phyloP scores from a whole-genome alignment of 75 land plant genomes.

The Picea glauca region DNA sequence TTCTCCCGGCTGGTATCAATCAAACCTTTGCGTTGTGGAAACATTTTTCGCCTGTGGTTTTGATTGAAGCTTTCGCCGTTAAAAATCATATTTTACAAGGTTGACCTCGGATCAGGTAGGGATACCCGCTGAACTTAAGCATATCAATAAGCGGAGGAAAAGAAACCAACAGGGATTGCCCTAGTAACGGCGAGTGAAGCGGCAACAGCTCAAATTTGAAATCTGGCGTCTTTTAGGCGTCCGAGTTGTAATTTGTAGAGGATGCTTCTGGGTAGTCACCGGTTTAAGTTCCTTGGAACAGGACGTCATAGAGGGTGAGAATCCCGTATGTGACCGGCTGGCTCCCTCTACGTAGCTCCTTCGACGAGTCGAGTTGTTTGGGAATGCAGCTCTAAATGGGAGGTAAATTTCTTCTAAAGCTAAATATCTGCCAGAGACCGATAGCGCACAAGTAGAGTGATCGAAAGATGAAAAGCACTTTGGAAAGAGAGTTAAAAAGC shows the following conservation, averaged over 20 bases:
- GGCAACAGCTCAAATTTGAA: not conserved
- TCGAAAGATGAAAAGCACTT: constrained; percentile 12
- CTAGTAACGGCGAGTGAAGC: constrained; percentile 8
- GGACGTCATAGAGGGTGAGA: too few relatives aligned
- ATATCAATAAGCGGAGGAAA: constrained; percentile 12
- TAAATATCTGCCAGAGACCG: not conserved
- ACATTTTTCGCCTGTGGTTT: too few relatives aligned
- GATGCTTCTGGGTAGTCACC: not conserved
- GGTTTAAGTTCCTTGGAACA: too few relatives aligned
- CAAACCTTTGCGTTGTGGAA: too few relatives aligned
- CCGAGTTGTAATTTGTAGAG: not conserved
- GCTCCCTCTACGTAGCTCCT: too few relatives aligned
- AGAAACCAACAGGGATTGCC: constrained; percentile 12
- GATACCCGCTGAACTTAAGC: constrained; percentile 7
- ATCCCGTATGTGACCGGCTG: too few relatives aligned
- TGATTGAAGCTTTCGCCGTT: too few relatives aligned
- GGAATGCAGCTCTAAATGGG: too few relatives aligned
- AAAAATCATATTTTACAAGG: too few relatives aligned
- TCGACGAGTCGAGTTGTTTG: too few relatives aligned
- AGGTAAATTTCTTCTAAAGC: too few relatives aligned
- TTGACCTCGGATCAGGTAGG: not conserved
- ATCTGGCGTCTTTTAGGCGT: not conserved
- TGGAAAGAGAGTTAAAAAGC: not conserved
- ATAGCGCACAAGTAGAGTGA: constrained; percentile 2
- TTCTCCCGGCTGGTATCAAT: too few relatives aligned